These are phyloP conservation scores for Themeda triandra DNA, from an alignment of 176 grass and related monocot genomes.

Conservation along the genomic window DNA sequence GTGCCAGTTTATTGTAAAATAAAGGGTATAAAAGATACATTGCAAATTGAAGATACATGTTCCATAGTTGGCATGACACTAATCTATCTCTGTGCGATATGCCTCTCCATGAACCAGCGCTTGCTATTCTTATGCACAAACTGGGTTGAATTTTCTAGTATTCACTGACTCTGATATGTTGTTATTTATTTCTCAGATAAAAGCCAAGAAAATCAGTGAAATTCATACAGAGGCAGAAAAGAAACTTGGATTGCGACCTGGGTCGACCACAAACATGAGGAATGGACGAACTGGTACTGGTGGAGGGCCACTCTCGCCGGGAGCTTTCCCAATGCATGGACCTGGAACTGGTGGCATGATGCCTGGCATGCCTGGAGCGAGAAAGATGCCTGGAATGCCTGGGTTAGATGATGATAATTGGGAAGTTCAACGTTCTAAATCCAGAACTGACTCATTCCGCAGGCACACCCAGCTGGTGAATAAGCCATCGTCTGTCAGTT, in stretches of 20 bases:
- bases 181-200: conserved; percentile 44
- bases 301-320: conserved; percentile 34
- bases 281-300: conserved; percentile 18
- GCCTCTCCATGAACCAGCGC: neutral
- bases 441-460: conserved; percentile 32
- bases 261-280: conserved; percentile 38
- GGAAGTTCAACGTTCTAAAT: conserved; percentile 73
- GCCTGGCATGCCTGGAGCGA: conserved; percentile 78
- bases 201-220: conserved; percentile 63
- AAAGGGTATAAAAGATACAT: no score
- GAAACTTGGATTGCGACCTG: conserved; percentile 62
- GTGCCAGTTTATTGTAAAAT: no score
- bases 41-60: no score
- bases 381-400: conserved; percentile 89
- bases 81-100: neutral
- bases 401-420: conserved; percentile 59
- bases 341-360: conserved; percentile 67
- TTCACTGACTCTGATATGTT: neutral
- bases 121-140: neutral
- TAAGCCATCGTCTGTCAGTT: conserved; percentile 33
- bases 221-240: conserved; percentile 65
- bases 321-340: conserved; percentile 38
- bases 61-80: neutral
- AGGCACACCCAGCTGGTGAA: conserved; percentile 11
- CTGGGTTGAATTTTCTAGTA: neutral